These are phyloP conservation scores for Vachellia pachyceras DNA, from an alignment of 306 rosid genomes.

Conservation along the genomic window DNA sequence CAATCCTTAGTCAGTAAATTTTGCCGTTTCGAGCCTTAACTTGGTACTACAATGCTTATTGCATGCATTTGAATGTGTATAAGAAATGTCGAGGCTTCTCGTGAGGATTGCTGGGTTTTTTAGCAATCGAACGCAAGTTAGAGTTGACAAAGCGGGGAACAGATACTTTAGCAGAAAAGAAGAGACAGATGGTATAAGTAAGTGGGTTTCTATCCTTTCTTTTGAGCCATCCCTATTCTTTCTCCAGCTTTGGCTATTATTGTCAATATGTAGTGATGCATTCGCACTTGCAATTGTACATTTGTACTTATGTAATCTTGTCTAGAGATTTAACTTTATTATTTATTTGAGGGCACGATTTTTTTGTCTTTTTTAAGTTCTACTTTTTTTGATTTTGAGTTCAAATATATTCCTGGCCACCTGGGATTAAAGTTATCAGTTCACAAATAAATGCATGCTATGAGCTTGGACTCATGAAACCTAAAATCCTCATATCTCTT, in stretches of 20 bases:
- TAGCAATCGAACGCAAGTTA: slow-evolving; percentile 55
- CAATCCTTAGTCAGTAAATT: background rate
- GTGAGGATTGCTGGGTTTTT: slow-evolving; percentile 62
- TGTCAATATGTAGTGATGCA: background rate
- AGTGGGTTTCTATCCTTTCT: slow-evolving; percentile 49
- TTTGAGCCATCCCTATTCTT: background rate
- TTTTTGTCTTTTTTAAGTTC: background rate
- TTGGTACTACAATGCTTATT: slow-evolving; percentile 27
- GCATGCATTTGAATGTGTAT: slow-evolving; percentile 24
- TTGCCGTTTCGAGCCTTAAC: slow-evolving; percentile 14
- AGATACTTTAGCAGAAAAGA: slow-evolving; percentile 69
- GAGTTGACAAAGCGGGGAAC: slow-evolving; percentile 82
- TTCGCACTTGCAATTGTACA: background rate
- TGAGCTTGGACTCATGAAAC: background rate
- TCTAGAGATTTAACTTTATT: background rate
- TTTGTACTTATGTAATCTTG: background rate
- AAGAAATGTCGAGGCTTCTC: slow-evolving; percentile 69
- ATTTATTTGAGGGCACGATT: background rate
- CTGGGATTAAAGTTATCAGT: slow-evolving; percentile 15
- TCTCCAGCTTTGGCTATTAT: background rate
- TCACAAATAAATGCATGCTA: background rate
- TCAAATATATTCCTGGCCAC: slow-evolving; percentile 3
- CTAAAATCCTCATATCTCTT: background rate
- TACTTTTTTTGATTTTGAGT: slow-evolving; percentile 27
- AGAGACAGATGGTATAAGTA: slow-evolving; percentile 78